Evolutionary conservation across 2,329 filamentous ascomycete species (phyloP).

Genomic region (Cercospora sojina): DNA sequence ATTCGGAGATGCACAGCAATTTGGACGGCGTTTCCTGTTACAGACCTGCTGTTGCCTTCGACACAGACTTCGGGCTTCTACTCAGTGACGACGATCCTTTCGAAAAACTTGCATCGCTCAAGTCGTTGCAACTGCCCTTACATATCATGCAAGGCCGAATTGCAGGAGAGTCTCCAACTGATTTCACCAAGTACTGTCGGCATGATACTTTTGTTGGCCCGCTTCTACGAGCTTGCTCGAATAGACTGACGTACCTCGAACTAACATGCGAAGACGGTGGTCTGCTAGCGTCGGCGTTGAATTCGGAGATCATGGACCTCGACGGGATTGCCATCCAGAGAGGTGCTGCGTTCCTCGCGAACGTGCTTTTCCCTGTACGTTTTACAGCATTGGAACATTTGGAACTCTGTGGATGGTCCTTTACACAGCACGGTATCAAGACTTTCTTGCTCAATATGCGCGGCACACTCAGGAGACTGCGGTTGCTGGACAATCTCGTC

Average conservation of each 20-base stretch:
- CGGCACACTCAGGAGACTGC: not conserved
- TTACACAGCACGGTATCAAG: not conserved
- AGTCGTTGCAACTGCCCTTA: not conserved
- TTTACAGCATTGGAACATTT: not conserved
- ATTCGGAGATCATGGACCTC: too few relatives aligned
- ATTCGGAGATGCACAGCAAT: not conserved
- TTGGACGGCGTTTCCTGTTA: not conserved
- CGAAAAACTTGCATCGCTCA: not conserved
- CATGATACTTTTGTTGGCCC: too few relatives aligned
- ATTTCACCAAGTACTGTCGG: too few relatives aligned
- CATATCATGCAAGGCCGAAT: not conserved
- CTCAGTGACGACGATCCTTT: not conserved
- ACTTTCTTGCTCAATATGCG: not conserved
- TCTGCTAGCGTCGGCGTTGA: too few relatives aligned
- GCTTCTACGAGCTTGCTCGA: too few relatives aligned
- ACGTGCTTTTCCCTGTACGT: not conserved
- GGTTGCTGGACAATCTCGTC: not conserved
- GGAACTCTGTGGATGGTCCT: not conserved
- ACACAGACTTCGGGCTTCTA: not conserved
- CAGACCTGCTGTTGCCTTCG: not conserved
- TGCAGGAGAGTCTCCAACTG: too few relatives aligned
- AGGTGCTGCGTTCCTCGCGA: not conserved
- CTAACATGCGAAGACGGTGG: too few relatives aligned
- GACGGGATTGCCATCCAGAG: not conserved
- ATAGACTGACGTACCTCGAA: too few relatives aligned